Evolutionary conservation across 2,329 filamentous ascomycete genomes (phyloP).

Genomic region (Herpotrichia juniperi): DNA sequence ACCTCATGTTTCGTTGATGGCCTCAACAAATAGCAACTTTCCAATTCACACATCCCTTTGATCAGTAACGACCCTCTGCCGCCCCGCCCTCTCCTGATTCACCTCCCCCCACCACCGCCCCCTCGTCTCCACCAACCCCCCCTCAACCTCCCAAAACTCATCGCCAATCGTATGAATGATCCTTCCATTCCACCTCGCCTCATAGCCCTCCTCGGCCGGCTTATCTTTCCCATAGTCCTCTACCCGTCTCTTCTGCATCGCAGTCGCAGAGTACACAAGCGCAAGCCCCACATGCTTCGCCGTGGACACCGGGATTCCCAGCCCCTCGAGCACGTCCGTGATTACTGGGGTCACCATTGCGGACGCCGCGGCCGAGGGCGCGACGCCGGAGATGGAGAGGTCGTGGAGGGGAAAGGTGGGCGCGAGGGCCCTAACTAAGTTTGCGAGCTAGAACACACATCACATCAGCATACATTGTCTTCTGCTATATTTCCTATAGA

Average conservation of each 20-base stretch:
- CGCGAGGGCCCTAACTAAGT: slow-evolving; percentile 42
- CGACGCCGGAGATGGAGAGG: slow-evolving; percentile 49
- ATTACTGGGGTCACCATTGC: slow-evolving; percentile 37
- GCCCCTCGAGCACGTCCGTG: slow-evolving; percentile 35
- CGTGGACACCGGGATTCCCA: slow-evolving; percentile 41
- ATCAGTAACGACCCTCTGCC: slow-evolving; percentile 39
- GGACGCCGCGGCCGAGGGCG: slow-evolving; percentile 45
- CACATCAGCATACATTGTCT: not conserved
- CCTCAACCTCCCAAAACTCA: slow-evolving; percentile 45
- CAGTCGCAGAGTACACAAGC: slow-evolving; percentile 47
- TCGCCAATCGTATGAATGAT: slow-evolving; percentile 45
- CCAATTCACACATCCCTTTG: no score
- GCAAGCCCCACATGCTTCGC: slow-evolving; percentile 44
- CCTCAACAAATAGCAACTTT: no score
- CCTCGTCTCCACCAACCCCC: slow-evolving; percentile 17
- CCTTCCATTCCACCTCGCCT: slow-evolving; percentile 43
- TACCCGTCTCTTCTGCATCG: slow-evolving; percentile 37
- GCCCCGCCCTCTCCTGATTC: slow-evolving; percentile 28
- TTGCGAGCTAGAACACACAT: no score
- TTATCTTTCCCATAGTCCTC: slow-evolving; percentile 46
- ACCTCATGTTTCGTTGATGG: no score
- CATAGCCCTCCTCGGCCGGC: slow-evolving; percentile 8
- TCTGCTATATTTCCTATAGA: not conserved
- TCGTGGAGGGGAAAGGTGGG: slow-evolving; percentile 25
- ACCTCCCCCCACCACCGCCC: slow-evolving; percentile 40